Evolutionary conservation across 139 green algal genomes (phyloP).

Genomic region (Volvox africanus): DNA sequence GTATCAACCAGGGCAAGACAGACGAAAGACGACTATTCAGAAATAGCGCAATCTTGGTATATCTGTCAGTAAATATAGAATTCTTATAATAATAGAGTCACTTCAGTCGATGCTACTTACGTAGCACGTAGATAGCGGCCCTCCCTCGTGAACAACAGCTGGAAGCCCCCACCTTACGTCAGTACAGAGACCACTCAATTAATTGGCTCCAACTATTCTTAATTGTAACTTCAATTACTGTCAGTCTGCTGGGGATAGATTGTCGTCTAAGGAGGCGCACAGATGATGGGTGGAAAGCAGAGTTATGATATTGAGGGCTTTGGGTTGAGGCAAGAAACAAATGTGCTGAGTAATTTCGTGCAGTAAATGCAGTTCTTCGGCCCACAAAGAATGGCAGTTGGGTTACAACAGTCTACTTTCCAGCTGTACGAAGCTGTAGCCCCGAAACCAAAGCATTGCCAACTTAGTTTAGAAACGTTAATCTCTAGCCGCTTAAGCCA

Average conservation of each 20-base stretch:
- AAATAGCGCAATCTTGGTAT: not conserved
- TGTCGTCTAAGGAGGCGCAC: not conserved
- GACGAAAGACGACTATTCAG: not conserved
- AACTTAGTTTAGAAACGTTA: too few species aligned
- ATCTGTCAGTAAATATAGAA: not conserved
- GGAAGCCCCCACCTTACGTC: not conserved
- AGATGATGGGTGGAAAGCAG: not conserved
- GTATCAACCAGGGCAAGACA: not conserved
- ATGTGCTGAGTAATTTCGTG: not conserved
- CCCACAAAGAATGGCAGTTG: not conserved
- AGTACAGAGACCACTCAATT: not conserved
- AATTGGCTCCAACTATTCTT: not conserved
- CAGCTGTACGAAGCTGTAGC: not conserved
- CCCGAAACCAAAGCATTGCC: too few species aligned
- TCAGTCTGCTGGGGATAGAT: not conserved
- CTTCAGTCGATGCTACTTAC: not conserved
- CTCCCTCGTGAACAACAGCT: not conserved
- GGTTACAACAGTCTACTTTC: not conserved
- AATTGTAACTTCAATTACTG: not conserved
- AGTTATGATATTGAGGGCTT: not conserved
- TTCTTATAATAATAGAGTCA: not conserved
- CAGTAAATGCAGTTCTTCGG: not conserved
- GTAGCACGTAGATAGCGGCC: not conserved
- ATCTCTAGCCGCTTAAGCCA: too few species aligned
- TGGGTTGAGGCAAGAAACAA: not conserved